Evolutionary conservation across 768 basidiomycete genomes (phyloP), one percentile per base, ranked within the genome.

Genomic region (Hygrophorus russula): DNA sequence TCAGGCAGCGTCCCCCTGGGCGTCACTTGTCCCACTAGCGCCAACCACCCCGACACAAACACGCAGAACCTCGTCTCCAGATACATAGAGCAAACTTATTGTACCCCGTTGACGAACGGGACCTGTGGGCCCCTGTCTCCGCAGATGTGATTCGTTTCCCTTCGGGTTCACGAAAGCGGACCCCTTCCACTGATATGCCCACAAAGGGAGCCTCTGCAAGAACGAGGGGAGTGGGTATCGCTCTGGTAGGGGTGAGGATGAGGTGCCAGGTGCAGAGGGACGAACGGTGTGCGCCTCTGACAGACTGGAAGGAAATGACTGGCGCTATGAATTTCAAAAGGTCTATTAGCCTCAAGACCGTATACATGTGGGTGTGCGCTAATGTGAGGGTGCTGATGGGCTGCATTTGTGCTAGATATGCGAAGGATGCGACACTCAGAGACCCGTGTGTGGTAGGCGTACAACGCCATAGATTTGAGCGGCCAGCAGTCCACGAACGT

Each of bases 221-320:
- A 80, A 85, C 51, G 76, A 81, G 52, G 78, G 75, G 10, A 70
- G 71, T 49, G 70, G 68, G 3, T 85, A 81, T 55, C 52, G 61
- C 29, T 4, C 57, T 72, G 35, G 55, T 66, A 0, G 44, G 54
- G 0, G 56, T 69, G 1, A 79, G 78, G 0, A 59, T 55, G 5
- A 28, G 60, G 0, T 83, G 80, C 53, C 74, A 82, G 55, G 55
- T 81, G 52, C 73, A 76, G 46, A 61, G 81, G 32, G 81, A 83
- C 53, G 78, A 73, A 35, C 73, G 75, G 49, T 75, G 72, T 45
- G 59, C 57, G 29, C 55, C 64, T 11, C 65, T 65, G 33, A 41
- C 56, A 45, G 53, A 76, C 58, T 63, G 61, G 64, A 49, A 58
- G 57, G 51, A 52, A 30, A 63, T 72, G 10, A 62, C 65, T 27